A percentile compares a stretch with the other conserved stretches of the same genome.
Evolutionary conservation across 331 rosid genomes (phyloP).

Genomic region (Stylosanthes scabra): DNA sequence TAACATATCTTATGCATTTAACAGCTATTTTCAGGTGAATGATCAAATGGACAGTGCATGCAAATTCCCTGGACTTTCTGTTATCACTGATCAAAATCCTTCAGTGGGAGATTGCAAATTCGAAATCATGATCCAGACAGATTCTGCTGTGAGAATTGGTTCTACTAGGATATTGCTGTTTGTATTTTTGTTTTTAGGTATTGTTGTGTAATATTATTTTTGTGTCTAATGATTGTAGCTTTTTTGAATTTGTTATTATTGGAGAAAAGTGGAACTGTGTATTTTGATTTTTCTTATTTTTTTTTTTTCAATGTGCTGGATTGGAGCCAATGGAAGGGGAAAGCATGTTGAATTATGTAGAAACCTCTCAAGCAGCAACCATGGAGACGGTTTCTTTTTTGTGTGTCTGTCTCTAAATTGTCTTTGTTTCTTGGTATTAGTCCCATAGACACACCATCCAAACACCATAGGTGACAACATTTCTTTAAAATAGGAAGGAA

Average conservation of each 20-base stretch:
- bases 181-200: conserved; percentile 37
- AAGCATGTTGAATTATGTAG: neutral
- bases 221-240: neutral
- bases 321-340: conserved; percentile 29
- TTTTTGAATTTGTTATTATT: conserved; percentile 18
- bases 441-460: no score
- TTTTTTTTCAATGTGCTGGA: neutral
- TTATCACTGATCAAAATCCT: conserved; percentile 72
- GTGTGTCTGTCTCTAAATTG: no score
- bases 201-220: conserved; percentile 43
- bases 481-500: no score
- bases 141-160: conserved; percentile 41
- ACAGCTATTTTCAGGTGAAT: conserved; percentile 76
- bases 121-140: conserved; percentile 70
- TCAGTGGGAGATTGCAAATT: conserved; percentile 77
- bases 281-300: conserved; percentile 1
- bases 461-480: neutral
- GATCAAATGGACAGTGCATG: conserved; percentile 79
- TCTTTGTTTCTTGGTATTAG: no score
- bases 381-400: no score
- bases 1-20: conserved; percentile 85
- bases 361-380: neutral
- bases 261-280: conserved; percentile 16
- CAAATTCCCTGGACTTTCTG: conserved; percentile 79
- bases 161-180: conserved; percentile 40